Base-by-base conservation (phyloP, 192 early-diverging fungal genomes). In the Powellomyces hirtus region DNA sequence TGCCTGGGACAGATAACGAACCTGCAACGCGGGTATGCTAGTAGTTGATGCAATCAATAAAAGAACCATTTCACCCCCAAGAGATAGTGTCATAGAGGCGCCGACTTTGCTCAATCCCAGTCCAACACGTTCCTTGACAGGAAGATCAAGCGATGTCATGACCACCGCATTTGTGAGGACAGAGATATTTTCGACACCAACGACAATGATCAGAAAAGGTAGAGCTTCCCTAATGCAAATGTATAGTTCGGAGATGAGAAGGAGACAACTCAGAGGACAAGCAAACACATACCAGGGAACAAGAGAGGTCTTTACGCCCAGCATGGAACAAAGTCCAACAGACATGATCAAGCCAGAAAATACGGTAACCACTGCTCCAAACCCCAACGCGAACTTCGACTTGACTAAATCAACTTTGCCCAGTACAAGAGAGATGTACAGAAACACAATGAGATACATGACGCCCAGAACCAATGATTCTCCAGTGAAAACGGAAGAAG, bases 101-200 rank as follows among this genome's bases (percentile, higher is more conserved):
- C 90, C 91, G 0, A 91, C 87, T 59, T 80, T 77, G n/a, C 81
- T 78, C 4, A 93, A 64, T 4, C 90, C 88, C 53, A 80, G 38
- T 4, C 79, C 88, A n/a, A 92, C 84, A 22, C 89, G 78, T 66
- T 93, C 89, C 59, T 76, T 85, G 22, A 93, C 89, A 5, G 86
- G 81, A 51, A 90, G 71, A 70, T 92, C 89, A 51, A 86, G 78
- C 6, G 87, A 86, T 36, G 88, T 86, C 27, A 76, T 78, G 0
- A 90, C 84, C 4, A 91, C 86, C 13, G 88, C 87, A 40, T 89
- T 88, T 4, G 90, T 89, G 38, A 93, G 55, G 10, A 87, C 79
- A 66, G 85, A 86, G 22, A 90, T 84, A 44, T 93, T 93, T 62
- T 93, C 92, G 1, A 93, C 79, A 0, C 89, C 87, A n/a, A 89